These are phyloP conservation scores for Xylaria sp. DNA, from an alignment of 2,329 filamentous ascomycete genomes.

Conservation along the genomic window DNA sequence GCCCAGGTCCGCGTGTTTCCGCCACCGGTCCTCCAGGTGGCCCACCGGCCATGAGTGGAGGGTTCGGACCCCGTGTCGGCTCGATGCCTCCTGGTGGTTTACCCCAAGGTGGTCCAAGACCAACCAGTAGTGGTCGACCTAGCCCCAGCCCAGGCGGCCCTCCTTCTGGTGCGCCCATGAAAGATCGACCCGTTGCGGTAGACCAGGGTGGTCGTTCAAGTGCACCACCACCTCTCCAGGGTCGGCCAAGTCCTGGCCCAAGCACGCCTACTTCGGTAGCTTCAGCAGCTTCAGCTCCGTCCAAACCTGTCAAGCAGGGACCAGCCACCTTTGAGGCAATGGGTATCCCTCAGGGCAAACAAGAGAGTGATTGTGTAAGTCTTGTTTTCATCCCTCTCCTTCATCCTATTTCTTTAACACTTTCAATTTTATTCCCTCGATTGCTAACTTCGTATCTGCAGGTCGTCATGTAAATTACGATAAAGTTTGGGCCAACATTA, in stretches of 20 bases:
- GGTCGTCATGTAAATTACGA: slow-evolving; percentile 31
- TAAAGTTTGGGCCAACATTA: background rate
- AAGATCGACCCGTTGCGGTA: slow-evolving; percentile 44
- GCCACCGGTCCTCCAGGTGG: slow-evolving; percentile 37
- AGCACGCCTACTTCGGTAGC: slow-evolving; percentile 45
- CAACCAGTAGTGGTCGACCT: slow-evolving; percentile 40
- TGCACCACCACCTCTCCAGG: slow-evolving; percentile 51
- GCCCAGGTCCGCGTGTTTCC: slow-evolving; percentile 51
- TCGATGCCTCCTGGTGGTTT: slow-evolving; percentile 47
- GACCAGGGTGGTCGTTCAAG: slow-evolving; percentile 51
- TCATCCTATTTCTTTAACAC: background rate
- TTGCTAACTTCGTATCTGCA: slow-evolving; percentile 22
- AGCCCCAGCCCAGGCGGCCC: slow-evolving; percentile 37
- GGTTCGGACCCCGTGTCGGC: slow-evolving; percentile 42
- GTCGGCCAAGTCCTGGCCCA: slow-evolving; percentile 47
- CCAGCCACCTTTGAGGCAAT: slow-evolving; percentile 98
- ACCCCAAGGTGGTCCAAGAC: slow-evolving; percentile 46
- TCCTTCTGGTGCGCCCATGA: slow-evolving; percentile 34
- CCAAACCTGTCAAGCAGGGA: slow-evolving; percentile 66
- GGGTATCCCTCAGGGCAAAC: slow-evolving; percentile 87
- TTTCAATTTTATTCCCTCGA: background rate
- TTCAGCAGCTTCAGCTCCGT: slow-evolving; percentile 51
- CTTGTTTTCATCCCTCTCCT: slow-evolving; percentile 1
- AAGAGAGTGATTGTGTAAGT: slow-evolving; percentile 91
- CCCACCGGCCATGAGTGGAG: slow-evolving; percentile 48